Evolutionary conservation across 306 rosid species (phyloP).

Genomic region (Cucumis melo): DNA sequence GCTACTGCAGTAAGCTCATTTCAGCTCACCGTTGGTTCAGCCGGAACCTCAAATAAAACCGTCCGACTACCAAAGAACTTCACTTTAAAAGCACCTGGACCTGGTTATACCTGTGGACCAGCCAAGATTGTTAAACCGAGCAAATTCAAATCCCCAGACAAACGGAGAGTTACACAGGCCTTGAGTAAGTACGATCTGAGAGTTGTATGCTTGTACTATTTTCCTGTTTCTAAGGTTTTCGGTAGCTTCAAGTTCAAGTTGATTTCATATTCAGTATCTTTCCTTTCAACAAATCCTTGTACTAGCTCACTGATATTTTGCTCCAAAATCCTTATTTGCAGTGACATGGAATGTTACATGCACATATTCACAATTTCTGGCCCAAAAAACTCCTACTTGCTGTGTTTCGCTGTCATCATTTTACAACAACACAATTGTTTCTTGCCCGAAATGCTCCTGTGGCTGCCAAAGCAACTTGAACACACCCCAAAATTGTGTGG

Average conservation of each 20-base stretch:
- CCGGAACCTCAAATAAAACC: conserved; percentile 58
- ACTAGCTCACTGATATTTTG: not conserved
- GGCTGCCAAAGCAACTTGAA: conserved; percentile 50
- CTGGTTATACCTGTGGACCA: conserved; percentile 73
- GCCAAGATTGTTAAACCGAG: conserved; percentile 47
- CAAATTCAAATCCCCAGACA: conserved; percentile 37
- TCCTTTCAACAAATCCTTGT: not conserved
- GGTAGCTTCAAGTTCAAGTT: not conserved
- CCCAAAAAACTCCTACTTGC: conserved; percentile 63
- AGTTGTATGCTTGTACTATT: not conserved
- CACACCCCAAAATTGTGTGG: conserved; percentile 46
- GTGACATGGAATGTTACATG: conserved; percentile 95
- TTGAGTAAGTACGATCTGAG: conserved; percentile 41
- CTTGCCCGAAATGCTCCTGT: conserved; percentile 69
- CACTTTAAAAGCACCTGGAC: conserved; percentile 71
- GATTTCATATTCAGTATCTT: not conserved
- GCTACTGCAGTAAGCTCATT: conserved; percentile 43
- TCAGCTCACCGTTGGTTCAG: conserved; percentile 65
- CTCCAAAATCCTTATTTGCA: conserved; percentile 18
- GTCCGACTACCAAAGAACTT: conserved; percentile 54
- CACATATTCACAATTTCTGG: conserved; percentile 75
- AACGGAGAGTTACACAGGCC: conserved; percentile 74
- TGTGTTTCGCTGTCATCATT: conserved; percentile 86
- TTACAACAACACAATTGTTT: conserved; percentile 61
- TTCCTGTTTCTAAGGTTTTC: not conserved